A percentile compares a stretch with the other conserved stretches of the same genome.
Evolutionary conservation across 805 yeast species (phyloP).

Genomic region (Ogataea ramenticola): DNA sequence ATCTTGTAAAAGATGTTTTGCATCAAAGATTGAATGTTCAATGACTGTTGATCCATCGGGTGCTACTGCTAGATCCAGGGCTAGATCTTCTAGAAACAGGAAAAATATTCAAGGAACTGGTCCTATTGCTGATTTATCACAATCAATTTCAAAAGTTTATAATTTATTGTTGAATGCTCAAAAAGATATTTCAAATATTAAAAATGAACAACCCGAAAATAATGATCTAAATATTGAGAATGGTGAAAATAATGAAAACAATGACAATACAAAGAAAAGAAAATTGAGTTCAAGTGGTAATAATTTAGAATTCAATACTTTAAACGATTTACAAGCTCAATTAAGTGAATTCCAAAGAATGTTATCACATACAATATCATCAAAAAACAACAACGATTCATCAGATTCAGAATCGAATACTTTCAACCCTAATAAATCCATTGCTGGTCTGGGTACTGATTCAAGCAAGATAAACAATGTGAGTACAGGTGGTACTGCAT

Average conservation of each 20-base stretch:
- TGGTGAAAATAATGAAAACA: conserved; percentile 5
- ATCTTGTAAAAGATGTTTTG: conserved; percentile 39
- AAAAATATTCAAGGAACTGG: conserved; percentile 19
- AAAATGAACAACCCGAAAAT: neutral
- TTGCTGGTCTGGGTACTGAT: too few relatives aligned
- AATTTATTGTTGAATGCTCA: conserved; percentile 18
- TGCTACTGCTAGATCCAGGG: conserved; percentile 31
- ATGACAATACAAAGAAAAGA: conserved; percentile 5
- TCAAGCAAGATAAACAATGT: too few relatives aligned
- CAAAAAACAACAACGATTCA: neutral
- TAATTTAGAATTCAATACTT: conserved; percentile 1
- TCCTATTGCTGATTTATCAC: conserved; percentile 20
- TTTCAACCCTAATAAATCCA: too few relatives aligned
- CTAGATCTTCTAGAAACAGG: conserved; percentile 27
- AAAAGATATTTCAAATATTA: conserved; percentile 7
- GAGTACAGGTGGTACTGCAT: conserved; percentile 14
- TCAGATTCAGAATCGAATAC: too few relatives aligned
- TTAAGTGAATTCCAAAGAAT: conserved; percentile 25
- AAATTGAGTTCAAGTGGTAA: too few relatives aligned
- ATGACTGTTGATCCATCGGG: conserved; percentile 44
- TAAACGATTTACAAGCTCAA: conserved; percentile 21
- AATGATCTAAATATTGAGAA: neutral
- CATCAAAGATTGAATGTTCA: conserved; percentile 38
- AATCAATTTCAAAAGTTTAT: conserved; percentile 18
- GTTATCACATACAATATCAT: conserved; percentile 20